These are phyloP conservation scores for Pythium brachiatum DNA, from an alignment of 352 stramenopile species.

Conservation along the genomic window DNA sequence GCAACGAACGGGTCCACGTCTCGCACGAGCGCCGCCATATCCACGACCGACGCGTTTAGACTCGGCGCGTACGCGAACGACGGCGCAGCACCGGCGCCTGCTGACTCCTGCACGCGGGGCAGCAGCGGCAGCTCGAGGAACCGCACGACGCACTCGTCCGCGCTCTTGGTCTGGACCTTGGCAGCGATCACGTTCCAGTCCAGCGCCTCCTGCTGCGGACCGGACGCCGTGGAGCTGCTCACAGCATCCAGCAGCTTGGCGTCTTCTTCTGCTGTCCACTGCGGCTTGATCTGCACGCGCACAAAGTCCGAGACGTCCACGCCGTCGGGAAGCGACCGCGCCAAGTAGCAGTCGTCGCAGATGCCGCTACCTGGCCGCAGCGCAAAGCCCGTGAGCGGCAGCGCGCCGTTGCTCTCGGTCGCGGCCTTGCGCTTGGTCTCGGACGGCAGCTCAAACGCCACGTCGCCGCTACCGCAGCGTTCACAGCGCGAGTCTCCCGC, in stretches of 20 bases:
- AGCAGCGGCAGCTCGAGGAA: slow-evolving; percentile 76
- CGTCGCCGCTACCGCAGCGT: slow-evolving; percentile 34
- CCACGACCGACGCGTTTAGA: slow-evolving; percentile 51
- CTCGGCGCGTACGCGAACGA: slow-evolving; percentile 46
- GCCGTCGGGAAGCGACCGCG: slow-evolving; percentile 57
- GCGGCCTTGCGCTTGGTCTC: slow-evolving; percentile 56
- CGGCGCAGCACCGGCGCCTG: slow-evolving; percentile 4
- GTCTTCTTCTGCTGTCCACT: slow-evolving; percentile 55
- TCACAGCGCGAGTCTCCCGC: slow-evolving; percentile 34
- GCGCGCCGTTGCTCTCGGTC: slow-evolving; percentile 35
- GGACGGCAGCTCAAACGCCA: slow-evolving; percentile 54
- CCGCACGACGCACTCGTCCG: slow-evolving; percentile 74
- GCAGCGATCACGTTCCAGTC: slow-evolving; percentile 77
- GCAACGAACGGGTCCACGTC: slow-evolving; percentile 68
- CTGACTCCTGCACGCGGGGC: slow-evolving; percentile 20
- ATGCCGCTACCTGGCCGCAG: slow-evolving; percentile 57
- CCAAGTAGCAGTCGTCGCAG: slow-evolving; percentile 66
- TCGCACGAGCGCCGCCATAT: slow-evolving; percentile 51
- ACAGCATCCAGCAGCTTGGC: slow-evolving; percentile 51
- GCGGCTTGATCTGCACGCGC: slow-evolving; percentile 24
- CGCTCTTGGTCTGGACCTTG: slow-evolving; percentile 66
- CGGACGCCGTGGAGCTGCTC: slow-evolving; percentile 26
- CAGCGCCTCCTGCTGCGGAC: slow-evolving; percentile 37
- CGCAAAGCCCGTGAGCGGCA: slow-evolving; percentile 44
- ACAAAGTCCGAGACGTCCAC: slow-evolving; percentile 66